Base-by-base conservation (phyloP, 2,329 filamentous ascomycete genomes). In the Decorospora gaudefroyi region DNA sequence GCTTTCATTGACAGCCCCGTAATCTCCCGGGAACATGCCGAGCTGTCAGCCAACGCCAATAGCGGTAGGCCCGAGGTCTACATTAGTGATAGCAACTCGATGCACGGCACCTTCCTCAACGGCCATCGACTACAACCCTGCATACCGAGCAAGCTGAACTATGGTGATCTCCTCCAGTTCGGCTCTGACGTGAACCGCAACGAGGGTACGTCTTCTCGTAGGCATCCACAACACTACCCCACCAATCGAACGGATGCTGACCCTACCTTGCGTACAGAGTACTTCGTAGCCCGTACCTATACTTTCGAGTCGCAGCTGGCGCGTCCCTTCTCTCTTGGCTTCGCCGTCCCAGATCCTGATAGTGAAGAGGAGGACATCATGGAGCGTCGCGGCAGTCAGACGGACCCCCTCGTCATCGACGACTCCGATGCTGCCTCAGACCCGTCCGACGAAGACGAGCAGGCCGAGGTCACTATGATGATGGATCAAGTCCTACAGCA, bases 1-100 rank as follows among this genome's bases (percentile, higher is more conserved):
- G 81, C 76, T 11, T 88, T 77, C 76, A 86, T 88, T 46, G 80
- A 88, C 53, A 86, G 81, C 43, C 81, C 85, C 0, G 85, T 89
- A 23, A 85, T 90, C 75, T 88, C 85, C 16, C 77, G 86, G 30
- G 65, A 80, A 8, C 86, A 90, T 68, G 87, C 86, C 11, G 69
- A 78, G 38, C 53, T 75, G 25, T 65, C 59, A 2, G 54, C 54
- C 28, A 54, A 61, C 35, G 33, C 49, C 8, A 32, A 19, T 39
- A 36, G 38, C 22, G 54, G 57, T 18, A 25, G 34, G 8, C 55
- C 63, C 17, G 48, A 46, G 6, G 65, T 83, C 31, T 76, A 71
- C 37, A 71, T 86, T 47, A 70, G 67, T 46, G 83, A 86, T 57
- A 70, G 71, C 12, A 75, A 74, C 22, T 85, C 82, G 6, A 83